Evolutionary conservation across 2,329 filamentous ascomycete species (phyloP).

Genomic region (Penicillium italicum): DNA sequence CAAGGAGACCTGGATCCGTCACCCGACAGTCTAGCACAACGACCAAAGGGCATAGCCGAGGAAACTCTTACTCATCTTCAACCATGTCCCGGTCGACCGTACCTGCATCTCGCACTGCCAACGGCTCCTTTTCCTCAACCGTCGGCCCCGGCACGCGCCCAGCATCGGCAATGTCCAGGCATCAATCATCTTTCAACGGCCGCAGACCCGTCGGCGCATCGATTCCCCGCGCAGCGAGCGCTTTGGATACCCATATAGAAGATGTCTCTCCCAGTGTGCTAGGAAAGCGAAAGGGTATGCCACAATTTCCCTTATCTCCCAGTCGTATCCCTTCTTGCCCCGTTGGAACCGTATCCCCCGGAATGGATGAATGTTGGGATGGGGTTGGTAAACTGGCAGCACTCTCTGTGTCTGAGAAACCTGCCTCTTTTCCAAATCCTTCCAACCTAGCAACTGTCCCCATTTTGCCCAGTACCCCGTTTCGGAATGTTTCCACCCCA

Average conservation of each 20-base stretch:
- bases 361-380: neutral
- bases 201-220: conserved; percentile 47
- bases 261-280: conserved; percentile 36
- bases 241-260: conserved; percentile 42
- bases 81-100: conserved; percentile 39
- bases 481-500: conserved; percentile 16
- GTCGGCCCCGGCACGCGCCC: conserved; percentile 54
- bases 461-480: conserved; percentile 6
- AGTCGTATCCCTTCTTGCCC: conserved; percentile 11
- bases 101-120: conserved; percentile 45
- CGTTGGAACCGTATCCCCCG: conserved; percentile 7
- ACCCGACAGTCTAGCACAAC: conserved; percentile 38
- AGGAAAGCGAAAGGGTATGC: conserved; percentile 54
- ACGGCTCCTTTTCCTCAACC: conserved; percentile 55
- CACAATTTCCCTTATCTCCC: conserved; percentile 32
- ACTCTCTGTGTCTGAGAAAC: neutral
- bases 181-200: conserved; percentile 52
- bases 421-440: neutral
- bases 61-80: conserved; percentile 37
- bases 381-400: neutral
- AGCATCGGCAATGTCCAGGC: conserved; percentile 44
- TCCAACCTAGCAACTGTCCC: neutral
- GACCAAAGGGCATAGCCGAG: conserved; percentile 41
- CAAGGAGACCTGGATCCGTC: conserved; percentile 26
- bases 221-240: conserved; percentile 41